Base-by-base conservation (phyloP, 2,329 filamentous ascomycete genomes). In the Colletotrichum lindemuthianum region DNA sequence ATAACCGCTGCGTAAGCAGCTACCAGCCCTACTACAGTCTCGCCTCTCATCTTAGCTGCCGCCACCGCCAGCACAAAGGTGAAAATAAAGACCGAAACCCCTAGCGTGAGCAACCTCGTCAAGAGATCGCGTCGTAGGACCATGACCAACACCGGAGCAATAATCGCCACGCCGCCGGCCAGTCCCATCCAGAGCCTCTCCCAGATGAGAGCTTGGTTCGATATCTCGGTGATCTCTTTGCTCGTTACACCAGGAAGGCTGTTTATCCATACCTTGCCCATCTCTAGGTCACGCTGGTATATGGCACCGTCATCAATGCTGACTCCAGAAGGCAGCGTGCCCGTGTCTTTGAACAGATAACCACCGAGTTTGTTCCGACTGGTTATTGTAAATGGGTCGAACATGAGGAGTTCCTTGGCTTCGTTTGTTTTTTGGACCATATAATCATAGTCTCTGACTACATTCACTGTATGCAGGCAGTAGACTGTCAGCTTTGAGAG, bases 141-240 rank as follows among this genome's bases (percentile, higher is more conserved):
- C 43, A 45, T 45, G n/a, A 45, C n/a, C 43, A 45, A 45, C 11
- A 45, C 43, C 6, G 43, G 43, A 45, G 43, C 43, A 45, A 45
- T 13, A 8, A 45, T 45, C 9, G 43, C 43, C 13, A 45, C n/a
- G n/a, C 43, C n/a, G 16, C 43, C 43, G 8, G n/a, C 43, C 11
- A 45, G 16, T 9, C 43, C 43, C 43, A 45, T 45, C n/a, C 12
- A 45, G 16, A 45, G 43, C 43, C 43, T 45, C n/a, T 45, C 43
- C 43, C n/a, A 45, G 13, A 45, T 45, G 43, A 45, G 43, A 45
- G 43, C 43, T 45, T 24, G 10, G 43, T 45, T 45, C 8, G 43
- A 12, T n/a, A 11, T 45, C 8, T 45, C n/a, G 43, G 43, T 45
- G 8, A 8, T 45, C 11, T 45, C 43, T 8, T 45, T 13, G 13